Evolutionary conservation across 2,329 filamentous ascomycete genomes (phyloP).

Genomic region (Trichoderma arundinaceum): DNA sequence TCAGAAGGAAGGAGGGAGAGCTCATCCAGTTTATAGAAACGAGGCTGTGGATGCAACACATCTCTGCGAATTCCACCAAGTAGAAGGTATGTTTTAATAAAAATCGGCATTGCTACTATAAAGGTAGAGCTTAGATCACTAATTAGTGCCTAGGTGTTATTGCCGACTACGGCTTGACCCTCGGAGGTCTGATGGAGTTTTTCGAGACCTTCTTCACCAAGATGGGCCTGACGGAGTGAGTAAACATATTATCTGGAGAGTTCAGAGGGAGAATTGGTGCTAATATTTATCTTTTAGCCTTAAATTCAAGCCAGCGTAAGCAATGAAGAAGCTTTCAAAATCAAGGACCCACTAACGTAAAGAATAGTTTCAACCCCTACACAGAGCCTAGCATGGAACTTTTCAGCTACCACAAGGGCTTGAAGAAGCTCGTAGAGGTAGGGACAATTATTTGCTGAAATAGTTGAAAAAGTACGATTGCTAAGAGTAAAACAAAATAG

Average conservation of each 20-base stretch:
- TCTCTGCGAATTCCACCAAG: constrained; percentile 96
- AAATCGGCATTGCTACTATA: no score
- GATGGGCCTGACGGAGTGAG: constrained; percentile 76
- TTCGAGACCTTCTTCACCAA: constrained; percentile 95
- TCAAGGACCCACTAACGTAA: not conserved
- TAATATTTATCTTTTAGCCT: constrained; percentile 49
- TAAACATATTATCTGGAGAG: not conserved
- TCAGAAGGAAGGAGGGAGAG: not conserved
- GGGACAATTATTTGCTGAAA: not conserved
- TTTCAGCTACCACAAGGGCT: constrained; percentile 89
- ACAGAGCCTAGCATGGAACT: constrained; percentile 98
- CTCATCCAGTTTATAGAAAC: constrained; percentile 56
- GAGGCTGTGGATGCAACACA: constrained; percentile 97
- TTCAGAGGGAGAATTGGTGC: not conserved
- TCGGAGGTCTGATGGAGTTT: constrained; percentile 90
- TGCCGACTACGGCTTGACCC: constrained; percentile 90
- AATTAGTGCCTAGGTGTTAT: constrained; percentile 64
- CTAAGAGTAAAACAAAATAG: constrained; percentile 33
- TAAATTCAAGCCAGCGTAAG: constrained; percentile 86
- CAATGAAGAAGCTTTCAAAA: not conserved
- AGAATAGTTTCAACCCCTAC: constrained; percentile 76
- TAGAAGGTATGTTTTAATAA: constrained; percentile 69
- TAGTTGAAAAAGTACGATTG: not conserved
- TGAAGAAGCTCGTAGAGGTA: constrained; percentile 84
- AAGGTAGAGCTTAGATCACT: no score